Percentiles rank a stretch among this genome's conserved stretches.
phyloP scores from a whole-genome alignment of 2,329 filamentous ascomycete species.

The Tolypocladium amazonense region DNA sequence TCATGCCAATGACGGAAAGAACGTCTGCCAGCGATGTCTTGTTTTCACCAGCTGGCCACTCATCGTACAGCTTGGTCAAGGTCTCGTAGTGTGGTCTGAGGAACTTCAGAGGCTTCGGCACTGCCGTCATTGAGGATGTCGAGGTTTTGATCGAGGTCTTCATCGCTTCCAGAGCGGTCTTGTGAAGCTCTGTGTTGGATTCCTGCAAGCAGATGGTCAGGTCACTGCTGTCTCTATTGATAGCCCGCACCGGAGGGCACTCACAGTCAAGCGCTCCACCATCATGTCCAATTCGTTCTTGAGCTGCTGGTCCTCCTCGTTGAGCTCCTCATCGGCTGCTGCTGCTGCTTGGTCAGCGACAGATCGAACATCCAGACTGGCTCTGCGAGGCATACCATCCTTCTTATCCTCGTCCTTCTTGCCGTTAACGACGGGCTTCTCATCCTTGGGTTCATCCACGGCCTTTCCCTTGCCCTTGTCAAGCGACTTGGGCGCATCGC shows the following conservation, averaged over 20 bases:
- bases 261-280: constrained; percentile 83
- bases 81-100: constrained; percentile 92
- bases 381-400: constrained; percentile 27
- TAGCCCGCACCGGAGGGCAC: constrained; percentile 7
- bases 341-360: constrained; percentile 16
- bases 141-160: constrained; percentile 98
- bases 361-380: constrained; percentile 3
- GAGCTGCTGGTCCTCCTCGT: constrained; percentile 94
- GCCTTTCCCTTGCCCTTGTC: constrained; percentile 98
- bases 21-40: constrained; percentile 91
- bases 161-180: constrained; percentile 87
- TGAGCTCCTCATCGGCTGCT: constrained; percentile 68
- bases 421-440: constrained; percentile 58
- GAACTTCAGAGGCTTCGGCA: constrained; percentile 97
- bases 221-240: not conserved
- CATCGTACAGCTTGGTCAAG: constrained; percentile 76
- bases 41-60: constrained; percentile 75
- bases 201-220: constrained; percentile 45
- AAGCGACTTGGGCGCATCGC: constrained; percentile 69
- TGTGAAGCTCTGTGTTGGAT: constrained; percentile 77
- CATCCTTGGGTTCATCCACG: constrained; percentile 58
- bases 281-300: constrained; percentile 98
- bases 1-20: constrained; percentile 96
- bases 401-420: constrained; percentile 66
- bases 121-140: constrained; percentile 97